Evolutionary conservation across 1,284 basidiomycete genomes (phyloP), one percentile per base, ranked within the genome.

Genomic region (Phlebopus sp.): DNA sequence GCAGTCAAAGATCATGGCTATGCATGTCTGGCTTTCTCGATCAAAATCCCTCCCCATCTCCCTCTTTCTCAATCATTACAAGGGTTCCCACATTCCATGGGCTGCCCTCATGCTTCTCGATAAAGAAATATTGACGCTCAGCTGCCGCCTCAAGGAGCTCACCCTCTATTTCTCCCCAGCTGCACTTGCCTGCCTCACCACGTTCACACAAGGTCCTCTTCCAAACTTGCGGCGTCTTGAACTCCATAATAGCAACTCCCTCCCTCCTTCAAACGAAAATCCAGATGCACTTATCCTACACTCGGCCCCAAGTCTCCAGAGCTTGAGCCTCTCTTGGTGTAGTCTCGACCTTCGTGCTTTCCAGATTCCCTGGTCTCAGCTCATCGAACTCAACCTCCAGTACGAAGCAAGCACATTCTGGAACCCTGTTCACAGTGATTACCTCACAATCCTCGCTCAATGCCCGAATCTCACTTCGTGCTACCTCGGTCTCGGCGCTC

Each of bases 1-100:
- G 6, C 62, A 52, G 29, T 60, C 53, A n/a, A 68, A 51, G 42
- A 48, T 52, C 18, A 47, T 64, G 4, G 43, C 47, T 5, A 66
- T 59, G 57, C 63, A 66, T 32, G 37, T 60, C 2, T 64, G 62
- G 62, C 42, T 66, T 32, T 64, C 63, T 21, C 63, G 59, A 8
- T 54, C 62, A 1, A 67, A 60, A 23, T 42, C 59, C 1, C 63
- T 68, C 40, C 66, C 60, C 3, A 47, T 67, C 14, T 59, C 64
- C 46, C 42, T 64, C n/a, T 42, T 31, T 17, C 46, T 64, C 42
- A 50, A 51, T 27, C 64, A 68, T 18, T 1, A 46, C 34, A 64
- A 53, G 18, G 63, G 51, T 0, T 52, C 59, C 14, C 38, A 42
- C 19, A 54, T 64, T 21, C 55, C 57, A 1, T 61, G 63, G 61